Percentiles rank a stretch among this genome's conserved stretches.
Evolutionary conservation across 176 grass and related monocot genomes (phyloP).

Genomic region (Calamus simplicifolius): DNA sequence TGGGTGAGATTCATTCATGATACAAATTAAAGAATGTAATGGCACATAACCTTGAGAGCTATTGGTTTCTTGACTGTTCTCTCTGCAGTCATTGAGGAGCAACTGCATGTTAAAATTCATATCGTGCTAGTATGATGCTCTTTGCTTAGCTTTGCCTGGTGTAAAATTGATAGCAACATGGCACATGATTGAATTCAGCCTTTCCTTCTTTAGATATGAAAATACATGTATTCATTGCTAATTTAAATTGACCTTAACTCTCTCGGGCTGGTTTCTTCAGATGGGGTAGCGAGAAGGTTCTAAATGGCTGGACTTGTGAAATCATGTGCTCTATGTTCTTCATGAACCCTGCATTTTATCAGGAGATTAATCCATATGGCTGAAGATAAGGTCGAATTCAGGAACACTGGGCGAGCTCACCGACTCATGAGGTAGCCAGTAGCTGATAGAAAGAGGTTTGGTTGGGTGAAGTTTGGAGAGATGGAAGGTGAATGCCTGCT

Average conservation of each 20-base stretch:
- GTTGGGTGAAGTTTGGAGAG: conserved; percentile 88
- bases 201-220: too few species aligned
- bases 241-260: not conserved
- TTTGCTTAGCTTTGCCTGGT: too few species aligned
- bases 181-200: too few species aligned
- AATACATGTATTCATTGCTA: too few species aligned
- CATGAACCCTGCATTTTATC: conserved; percentile 82
- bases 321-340: conserved; percentile 68
- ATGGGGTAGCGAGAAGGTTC: conserved; percentile 67
- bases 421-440: conserved; percentile 78
- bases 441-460: conserved; percentile 67
- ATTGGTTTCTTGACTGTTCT: too few species aligned
- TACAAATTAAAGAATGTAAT: too few species aligned
- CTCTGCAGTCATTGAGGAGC: too few species aligned
- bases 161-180: too few species aligned
- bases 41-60: too few species aligned
- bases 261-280: conserved; percentile 63
- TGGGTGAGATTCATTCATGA: conserved; percentile 68
- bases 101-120: too few species aligned
- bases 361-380: conserved; percentile 86
- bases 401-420: conserved; percentile 85
- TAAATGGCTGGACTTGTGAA: conserved; percentile 79
- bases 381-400: conserved; percentile 92
- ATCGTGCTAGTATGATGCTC: too few species aligned
- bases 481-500: conserved; percentile 93